Conservation (phyloP, 148 eudicot species). For the Diospyros kaki region DNA sequence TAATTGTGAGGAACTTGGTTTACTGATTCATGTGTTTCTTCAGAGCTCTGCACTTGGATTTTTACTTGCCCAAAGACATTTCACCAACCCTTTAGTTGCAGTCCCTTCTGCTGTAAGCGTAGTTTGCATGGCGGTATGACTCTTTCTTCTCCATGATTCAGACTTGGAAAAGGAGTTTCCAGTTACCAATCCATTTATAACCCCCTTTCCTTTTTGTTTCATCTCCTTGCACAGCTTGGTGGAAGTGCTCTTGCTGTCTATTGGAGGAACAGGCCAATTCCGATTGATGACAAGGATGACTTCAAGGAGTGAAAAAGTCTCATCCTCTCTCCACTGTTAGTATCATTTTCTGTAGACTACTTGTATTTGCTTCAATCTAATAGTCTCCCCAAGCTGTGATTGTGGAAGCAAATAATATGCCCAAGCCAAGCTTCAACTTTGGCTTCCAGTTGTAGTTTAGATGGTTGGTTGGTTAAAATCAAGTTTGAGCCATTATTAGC, state of each 20-base stretch:
- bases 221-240: conserved; percentile 60
- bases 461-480: neutral
- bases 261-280: conserved; percentile 88
- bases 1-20: neutral
- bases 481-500: neutral
- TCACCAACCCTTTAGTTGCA: conserved; percentile 96
- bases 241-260: conserved; percentile 95
- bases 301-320: conserved; percentile 57
- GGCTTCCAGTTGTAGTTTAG: neutral
- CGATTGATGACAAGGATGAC: conserved; percentile 92
- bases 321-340: neutral
- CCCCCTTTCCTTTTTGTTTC: neutral
- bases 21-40: conserved; percentile 3
- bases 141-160: neutral
- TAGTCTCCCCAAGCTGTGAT: neutral
- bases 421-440: neutral
- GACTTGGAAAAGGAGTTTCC: neutral
- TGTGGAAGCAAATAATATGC: neutral
- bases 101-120: conserved; percentile 99
- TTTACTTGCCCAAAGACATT: conserved; percentile 91
- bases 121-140: conserved; percentile 93
- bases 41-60: conserved; percentile 99
- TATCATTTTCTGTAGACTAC: neutral
- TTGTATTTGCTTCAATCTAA: neutral
- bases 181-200: too few species aligned